These are phyloP conservation scores for Epithemia pelagica DNA, from an alignment of 108 stramenopile genomes.

Conservation along the genomic window DNA sequence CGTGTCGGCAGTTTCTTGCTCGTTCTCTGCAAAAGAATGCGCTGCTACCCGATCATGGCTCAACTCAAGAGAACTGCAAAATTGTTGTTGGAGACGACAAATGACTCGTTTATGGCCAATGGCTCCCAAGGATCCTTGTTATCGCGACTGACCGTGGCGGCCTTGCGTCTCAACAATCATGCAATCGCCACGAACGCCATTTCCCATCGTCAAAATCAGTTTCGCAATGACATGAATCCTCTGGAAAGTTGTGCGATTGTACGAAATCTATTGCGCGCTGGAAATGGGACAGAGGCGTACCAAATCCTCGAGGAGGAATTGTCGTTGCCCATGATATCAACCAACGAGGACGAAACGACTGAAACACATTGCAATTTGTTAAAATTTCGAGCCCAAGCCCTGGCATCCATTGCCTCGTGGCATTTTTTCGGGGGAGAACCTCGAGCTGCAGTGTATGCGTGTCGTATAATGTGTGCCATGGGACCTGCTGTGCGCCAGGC, in stretches of 20 bases:
- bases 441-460: constrained; percentile 43
- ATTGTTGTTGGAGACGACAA: constrained; percentile 64
- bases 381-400: constrained; percentile 61
- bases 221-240: constrained; percentile 56
- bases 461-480: constrained; percentile 49
- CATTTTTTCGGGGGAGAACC: constrained; percentile 72
- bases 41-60: too few species aligned
- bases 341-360: not conserved
- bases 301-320: constrained; percentile 69
- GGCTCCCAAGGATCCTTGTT: constrained; percentile 74
- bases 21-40: too few species aligned
- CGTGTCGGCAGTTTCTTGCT: too few species aligned
- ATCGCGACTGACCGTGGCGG: constrained; percentile 73
- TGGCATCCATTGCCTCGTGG: constrained; percentile 72
- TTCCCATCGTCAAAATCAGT: constrained; percentile 39
- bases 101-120: constrained; percentile 55
- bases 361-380: not conserved
- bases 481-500: constrained; percentile 48
- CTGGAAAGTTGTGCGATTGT: constrained; percentile 76
- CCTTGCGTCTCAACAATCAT: constrained; percentile 60
- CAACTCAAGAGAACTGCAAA: constrained; percentile 55
- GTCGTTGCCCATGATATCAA: constrained; percentile 29
- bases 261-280: constrained; percentile 54
- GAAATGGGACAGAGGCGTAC: constrained; percentile 64
- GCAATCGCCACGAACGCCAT: constrained; percentile 56